Evolutionary conservation across 495 filamentous ascomycete species (phyloP).

Genomic region (Endocarpon pusillum): DNA sequence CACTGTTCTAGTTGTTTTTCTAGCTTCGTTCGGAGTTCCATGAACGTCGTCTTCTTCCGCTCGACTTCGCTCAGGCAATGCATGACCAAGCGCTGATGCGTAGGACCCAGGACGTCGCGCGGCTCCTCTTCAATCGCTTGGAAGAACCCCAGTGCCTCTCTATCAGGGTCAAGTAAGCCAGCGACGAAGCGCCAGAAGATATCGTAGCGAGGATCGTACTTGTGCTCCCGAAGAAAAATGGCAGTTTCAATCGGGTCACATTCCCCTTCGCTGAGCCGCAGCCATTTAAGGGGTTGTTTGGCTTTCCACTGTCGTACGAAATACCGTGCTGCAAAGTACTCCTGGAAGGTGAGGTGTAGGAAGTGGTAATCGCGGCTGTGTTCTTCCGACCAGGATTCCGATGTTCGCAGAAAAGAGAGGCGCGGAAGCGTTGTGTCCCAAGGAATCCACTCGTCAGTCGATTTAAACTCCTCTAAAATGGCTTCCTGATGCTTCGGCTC

Average conservation of each 20-base stretch:
- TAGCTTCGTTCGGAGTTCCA: conserved; percentile 8
- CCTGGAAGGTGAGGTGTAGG: conserved; percentile 25
- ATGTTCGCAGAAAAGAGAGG: conserved; percentile 20
- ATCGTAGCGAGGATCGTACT: conserved; percentile 25
- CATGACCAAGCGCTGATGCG: conserved; percentile 24
- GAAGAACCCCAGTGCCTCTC: conserved; percentile 14
- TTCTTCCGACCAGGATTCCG: conserved; percentile 7
- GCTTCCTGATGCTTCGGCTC: conserved; percentile 7
- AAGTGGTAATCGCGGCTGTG: conserved; percentile 20
- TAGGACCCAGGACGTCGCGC: conserved; percentile 20
- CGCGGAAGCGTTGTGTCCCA: conserved; percentile 9
- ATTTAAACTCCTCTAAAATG: conserved; percentile 6
- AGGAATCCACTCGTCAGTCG: too few species aligned
- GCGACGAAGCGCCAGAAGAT: conserved; percentile 28
- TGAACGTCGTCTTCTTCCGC: conserved; percentile 1
- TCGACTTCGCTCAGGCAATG: conserved; percentile 22
- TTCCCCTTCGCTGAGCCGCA: conserved; percentile 5
- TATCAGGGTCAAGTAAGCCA: conserved; percentile 18
- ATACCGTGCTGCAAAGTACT: conserved; percentile 26
- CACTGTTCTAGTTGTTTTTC: conserved; percentile 12
- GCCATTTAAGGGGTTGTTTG: conserved; percentile 8
- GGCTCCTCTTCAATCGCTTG: conserved; percentile 19
- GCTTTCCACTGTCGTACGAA: conserved; percentile 22
- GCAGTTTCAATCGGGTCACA: conserved; percentile 3
- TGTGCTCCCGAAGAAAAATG: conserved; percentile 18